A percentile compares a stretch with the other conserved stretches of the same genome.
These are phyloP conservation scores for Tylopilus rubrobrunneus DNA, from an alignment of 768 basidiomycete genomes.

Conservation along the genomic window DNA sequence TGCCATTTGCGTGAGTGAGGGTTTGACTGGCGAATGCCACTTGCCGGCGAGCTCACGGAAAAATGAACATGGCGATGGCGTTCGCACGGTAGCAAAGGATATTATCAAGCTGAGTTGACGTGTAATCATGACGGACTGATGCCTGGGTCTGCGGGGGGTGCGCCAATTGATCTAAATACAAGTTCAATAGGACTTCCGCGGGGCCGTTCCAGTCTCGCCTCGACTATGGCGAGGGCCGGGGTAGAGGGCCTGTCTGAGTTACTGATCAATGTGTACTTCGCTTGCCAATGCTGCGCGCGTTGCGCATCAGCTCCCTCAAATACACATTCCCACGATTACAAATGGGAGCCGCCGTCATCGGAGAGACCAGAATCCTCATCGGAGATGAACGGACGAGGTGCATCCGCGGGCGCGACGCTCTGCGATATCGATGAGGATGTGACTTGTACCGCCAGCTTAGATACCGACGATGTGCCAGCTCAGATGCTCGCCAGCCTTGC, in stretches of 20 bases:
- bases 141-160: background rate
- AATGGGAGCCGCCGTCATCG: background rate
- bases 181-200: background rate
- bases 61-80: background rate
- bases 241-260: background rate
- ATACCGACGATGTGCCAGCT: background rate
- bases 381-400: too few species aligned
- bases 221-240: background rate
- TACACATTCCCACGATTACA: too few species aligned
- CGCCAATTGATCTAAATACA: background rate
- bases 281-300: background rate
- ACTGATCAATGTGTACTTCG: background rate
- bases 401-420: background rate
- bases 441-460: background rate
- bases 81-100: background rate
- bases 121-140: background rate
- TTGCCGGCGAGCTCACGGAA: background rate
- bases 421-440: background rate
- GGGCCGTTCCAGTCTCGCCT: background rate
- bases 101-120: background rate
- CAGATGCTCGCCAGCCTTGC: too few species aligned
- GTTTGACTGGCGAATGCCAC: background rate
- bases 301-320: background rate
- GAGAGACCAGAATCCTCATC: too few species aligned
- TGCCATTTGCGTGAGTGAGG: conserved; percentile 4